phyloP scores from a whole-genome alignment of 129 eudicot genomes.

The Pittosporum tobira region DNA sequence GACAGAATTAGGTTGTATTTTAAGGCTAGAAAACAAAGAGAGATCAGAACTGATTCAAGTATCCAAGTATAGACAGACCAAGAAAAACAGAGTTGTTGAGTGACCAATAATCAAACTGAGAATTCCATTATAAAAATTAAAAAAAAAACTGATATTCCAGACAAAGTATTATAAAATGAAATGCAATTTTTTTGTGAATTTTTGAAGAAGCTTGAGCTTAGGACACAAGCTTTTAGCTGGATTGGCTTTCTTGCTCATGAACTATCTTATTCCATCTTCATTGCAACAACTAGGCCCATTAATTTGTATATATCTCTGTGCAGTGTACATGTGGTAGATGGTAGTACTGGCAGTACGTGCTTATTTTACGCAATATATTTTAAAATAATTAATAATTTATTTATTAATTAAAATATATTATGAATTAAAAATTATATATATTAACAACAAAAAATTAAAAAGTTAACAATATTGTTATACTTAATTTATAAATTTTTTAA shows the following conservation, averaged over 20 bases:
- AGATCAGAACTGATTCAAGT: not conserved
- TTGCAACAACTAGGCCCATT: conserved; percentile 6
- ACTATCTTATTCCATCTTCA: not conserved
- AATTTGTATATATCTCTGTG: not conserved
- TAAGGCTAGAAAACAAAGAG: conserved; percentile 7
- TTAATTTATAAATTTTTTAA: no score
- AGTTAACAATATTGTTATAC: no score
- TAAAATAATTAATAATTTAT: no score
- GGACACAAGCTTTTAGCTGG: conserved; percentile 11
- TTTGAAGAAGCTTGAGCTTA: not conserved
- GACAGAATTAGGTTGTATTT: conserved; percentile 8
- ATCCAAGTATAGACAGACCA: conserved; percentile 1
- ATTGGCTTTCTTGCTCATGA: not conserved
- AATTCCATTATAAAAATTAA: no score
- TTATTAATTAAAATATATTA: no score
- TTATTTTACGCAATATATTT: no score
- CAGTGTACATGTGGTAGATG: no score
- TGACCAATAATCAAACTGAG: conserved; percentile 24
- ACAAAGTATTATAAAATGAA: conserved; percentile 1
- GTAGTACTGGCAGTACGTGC: no score
- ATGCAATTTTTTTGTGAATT: not conserved
- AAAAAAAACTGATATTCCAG: conserved; percentile 24
- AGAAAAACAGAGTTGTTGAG: conserved; percentile 19
- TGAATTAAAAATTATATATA: no score
- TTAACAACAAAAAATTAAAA: no score